These are phyloP conservation scores for Eragrostis tef DNA, from an alignment of 202 grass and related monocot species.

Conservation along the genomic window DNA sequence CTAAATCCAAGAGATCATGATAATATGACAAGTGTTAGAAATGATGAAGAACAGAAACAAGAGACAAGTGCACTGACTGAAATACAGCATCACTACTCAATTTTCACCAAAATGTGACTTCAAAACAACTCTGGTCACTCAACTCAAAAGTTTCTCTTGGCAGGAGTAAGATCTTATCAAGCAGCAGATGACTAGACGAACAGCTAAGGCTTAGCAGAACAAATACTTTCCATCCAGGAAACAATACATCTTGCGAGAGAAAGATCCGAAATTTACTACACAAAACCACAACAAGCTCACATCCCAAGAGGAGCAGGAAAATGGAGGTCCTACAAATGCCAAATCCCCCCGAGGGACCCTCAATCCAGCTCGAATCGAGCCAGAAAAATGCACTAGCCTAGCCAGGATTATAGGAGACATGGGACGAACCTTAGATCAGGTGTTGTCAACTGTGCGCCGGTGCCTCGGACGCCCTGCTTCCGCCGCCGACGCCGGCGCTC, in stretches of 20 bases:
- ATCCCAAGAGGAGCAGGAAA: constrained; percentile 1
- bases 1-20: background rate
- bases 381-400: background rate
- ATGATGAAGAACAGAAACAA: background rate
- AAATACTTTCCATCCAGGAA: background rate
- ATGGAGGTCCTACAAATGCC: background rate
- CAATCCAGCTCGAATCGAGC: constrained; percentile 19
- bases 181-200: background rate
- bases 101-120: constrained; percentile 6
- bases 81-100: background rate
- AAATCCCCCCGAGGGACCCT: background rate
- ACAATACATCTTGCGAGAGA: background rate
- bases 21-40: constrained; percentile 40
- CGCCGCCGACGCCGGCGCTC: background rate
- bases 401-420: background rate
- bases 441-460: background rate
- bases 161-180: background rate
- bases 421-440: background rate
- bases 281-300: constrained; percentile 8
- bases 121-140: background rate
- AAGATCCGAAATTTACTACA: constrained; percentile 20
- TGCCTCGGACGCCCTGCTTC: background rate
- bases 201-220: background rate
- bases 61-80: background rate
- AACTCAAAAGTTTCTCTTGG: background rate